Base-by-base conservation (phyloP, 2,329 filamentous ascomycete species). In the Fusarium sp. region DNA sequence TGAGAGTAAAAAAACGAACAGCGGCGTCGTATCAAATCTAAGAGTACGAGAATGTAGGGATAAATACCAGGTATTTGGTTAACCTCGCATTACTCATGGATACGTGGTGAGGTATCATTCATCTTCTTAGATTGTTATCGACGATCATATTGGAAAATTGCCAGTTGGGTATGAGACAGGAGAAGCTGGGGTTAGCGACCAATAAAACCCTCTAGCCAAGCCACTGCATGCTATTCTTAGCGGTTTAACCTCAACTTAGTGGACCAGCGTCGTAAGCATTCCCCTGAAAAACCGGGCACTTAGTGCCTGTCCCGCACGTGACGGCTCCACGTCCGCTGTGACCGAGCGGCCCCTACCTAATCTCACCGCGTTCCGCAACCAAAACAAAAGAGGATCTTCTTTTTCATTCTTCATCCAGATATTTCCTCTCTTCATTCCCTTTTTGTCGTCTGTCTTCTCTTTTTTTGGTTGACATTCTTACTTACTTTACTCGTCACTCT, bases 261-360 rank as follows among this genome's bases (percentile, higher is more conserved):
- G 56, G 65, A 41, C 37, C 62, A 68, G 69, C 70, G 61, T 65
- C 57, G 62, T 62, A 65, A 65, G 62, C 57, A 57, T 60, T 70
- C 70, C 72, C 72, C 72, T 74, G 72, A 50, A 69, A 72, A 66
- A 65, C 71, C 40, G 62, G 67, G 69, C 64, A 66, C 44, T 56
- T 60, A 64, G 64, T 57, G 59, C 64, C 11, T 49, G 53, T 37
- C 36, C 30, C 15, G 15, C 69, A 74, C 71, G 70, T 74, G 71
- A 74, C 33, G 54, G 37, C 30, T 36, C 61, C 66, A 64, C 34
- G 51, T 3, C 61, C 40, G 60, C 58, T 61, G 38, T n/a, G 44
- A 42, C 57, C 10, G 41, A 40, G 16, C 33, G 34, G 47, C 49
- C 70, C 62, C 71, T 64, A 71, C 57, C 65, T 71, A 70, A 72